phyloP scores from a whole-genome alignment of 495 filamentous ascomycete genomes.

The Immersiella caudata region DNA sequence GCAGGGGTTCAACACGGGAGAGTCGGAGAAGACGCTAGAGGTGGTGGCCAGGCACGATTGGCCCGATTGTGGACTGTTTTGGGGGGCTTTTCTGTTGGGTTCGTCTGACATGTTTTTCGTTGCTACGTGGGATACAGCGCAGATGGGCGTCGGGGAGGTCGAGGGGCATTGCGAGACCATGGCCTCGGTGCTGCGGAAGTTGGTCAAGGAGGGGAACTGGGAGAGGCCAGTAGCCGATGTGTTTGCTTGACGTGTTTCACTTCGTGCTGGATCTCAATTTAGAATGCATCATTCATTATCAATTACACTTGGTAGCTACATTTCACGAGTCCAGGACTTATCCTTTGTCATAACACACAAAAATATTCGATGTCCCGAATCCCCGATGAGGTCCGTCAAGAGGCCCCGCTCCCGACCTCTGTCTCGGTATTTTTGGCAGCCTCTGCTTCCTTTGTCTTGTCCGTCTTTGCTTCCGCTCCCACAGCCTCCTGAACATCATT shows the following conservation, averaged over 20 bases:
- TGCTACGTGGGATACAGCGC: constrained; percentile 32
- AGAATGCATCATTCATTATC: too few species aligned
- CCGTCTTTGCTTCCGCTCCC: too few species aligned
- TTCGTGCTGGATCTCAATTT: neutral
- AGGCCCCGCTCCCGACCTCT: too few species aligned
- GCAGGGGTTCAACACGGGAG: neutral
- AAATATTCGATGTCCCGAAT: too few species aligned
- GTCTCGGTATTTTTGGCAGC: too few species aligned
- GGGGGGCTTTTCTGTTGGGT: constrained; percentile 30
- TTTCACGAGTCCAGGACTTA: too few species aligned
- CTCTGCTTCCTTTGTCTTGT: too few species aligned
- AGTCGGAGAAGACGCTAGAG: constrained; percentile 17
- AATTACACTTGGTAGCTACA: too few species aligned
- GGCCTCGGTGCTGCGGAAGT: constrained; percentile 2
- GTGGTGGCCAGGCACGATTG: constrained; percentile 25
- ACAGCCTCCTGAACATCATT: too few species aligned
- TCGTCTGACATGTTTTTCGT: constrained; percentile 24
- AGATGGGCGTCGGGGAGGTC: constrained; percentile 25
- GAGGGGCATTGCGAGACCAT: constrained; percentile 17
- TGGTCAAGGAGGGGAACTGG: constrained; percentile 19
- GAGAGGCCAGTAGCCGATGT: neutral
- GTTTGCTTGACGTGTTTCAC: neutral
- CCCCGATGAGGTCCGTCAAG: too few species aligned
- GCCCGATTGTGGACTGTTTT: constrained; percentile 29
- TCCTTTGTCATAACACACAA: too few species aligned